phyloP scores from a whole-genome alignment of 768 basidiomycete genomes.

The Serpula lacrymans region DNA sequence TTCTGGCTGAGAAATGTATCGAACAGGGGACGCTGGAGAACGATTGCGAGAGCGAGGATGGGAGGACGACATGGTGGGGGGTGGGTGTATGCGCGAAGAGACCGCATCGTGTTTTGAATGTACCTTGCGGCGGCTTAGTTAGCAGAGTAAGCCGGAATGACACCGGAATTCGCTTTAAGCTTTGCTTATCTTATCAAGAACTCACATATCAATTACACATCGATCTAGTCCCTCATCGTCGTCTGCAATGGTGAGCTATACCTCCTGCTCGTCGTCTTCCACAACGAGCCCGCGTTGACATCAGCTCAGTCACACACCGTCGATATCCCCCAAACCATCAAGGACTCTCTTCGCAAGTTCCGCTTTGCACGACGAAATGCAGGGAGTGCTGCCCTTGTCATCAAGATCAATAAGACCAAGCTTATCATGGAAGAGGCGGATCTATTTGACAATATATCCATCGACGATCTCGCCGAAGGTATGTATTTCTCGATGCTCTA shows the following conservation, averaged over 20 bases:
- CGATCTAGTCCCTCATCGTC: neutral
- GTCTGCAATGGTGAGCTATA: conserved; percentile 4
- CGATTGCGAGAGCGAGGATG: conserved; percentile 15
- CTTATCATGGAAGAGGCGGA: conserved; percentile 84
- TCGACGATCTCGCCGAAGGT: conserved; percentile 91
- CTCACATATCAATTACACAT: no score
- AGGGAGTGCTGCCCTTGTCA: conserved; percentile 74
- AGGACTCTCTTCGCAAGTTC: conserved; percentile 81
- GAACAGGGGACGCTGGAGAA: conserved; percentile 15
- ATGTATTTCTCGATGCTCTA: conserved; percentile 7
- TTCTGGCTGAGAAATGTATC: conserved; percentile 26
- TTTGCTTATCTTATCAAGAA: no score
- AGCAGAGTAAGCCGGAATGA: no score
- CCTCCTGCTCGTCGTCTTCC: neutral
- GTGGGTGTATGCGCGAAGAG: conserved; percentile 2
- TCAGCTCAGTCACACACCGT: conserved; percentile 63
- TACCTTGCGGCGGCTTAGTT: no score
- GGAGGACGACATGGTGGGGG: conserved; percentile 13
- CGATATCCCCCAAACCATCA: conserved; percentile 79
- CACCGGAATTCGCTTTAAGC: no score
- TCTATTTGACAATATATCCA: conserved; percentile 67
- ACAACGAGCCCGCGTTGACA: no score
- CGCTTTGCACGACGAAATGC: conserved; percentile 62
- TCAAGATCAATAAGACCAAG: conserved; percentile 86
- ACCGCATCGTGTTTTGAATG: no score